Evolutionary conservation across 805 yeast genomes (phyloP).

Genomic region (Cyberlindnera xylosilytica): DNA sequence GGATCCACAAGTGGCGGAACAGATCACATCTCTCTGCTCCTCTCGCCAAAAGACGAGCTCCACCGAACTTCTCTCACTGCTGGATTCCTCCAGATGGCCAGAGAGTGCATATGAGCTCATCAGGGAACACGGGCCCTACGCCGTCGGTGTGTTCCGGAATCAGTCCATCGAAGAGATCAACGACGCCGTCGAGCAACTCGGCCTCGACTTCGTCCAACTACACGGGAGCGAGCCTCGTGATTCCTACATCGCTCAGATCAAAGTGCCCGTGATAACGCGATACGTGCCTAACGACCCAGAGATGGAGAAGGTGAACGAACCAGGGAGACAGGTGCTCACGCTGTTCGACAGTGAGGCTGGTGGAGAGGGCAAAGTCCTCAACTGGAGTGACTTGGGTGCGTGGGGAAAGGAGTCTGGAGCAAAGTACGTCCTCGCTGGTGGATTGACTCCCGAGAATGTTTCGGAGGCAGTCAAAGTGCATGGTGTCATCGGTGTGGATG

Average conservation of each 20-base stretch:
- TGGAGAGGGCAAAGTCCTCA: slow-evolving; percentile 81
- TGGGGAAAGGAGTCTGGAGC: slow-evolving; percentile 30
- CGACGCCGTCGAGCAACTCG: slow-evolving; percentile 35
- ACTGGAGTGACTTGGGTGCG: slow-evolving; percentile 57
- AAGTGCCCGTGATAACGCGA: slow-evolving; percentile 69
- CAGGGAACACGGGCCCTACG: slow-evolving; percentile 50
- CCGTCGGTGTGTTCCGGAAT: slow-evolving; percentile 90
- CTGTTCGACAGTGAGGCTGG: slow-evolving; percentile 86
- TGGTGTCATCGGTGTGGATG: slow-evolving; percentile 89
- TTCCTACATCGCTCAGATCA: slow-evolving; percentile 32
- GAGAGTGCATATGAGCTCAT: slow-evolving; percentile 24
- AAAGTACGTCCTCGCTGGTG: slow-evolving; percentile 80
- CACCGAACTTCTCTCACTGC: slow-evolving; percentile 2
- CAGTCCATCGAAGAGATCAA: slow-evolving; percentile 66
- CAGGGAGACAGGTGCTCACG: slow-evolving; percentile 49
- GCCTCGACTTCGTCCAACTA: slow-evolving; percentile 77
- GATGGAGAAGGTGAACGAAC: slow-evolving; percentile 30
- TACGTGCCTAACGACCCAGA: slow-evolving; percentile 57
- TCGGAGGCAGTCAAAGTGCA: slow-evolving; percentile 40
- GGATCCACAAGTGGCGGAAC: slow-evolving; percentile 40
- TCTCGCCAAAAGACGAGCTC: slow-evolving; percentile 7
- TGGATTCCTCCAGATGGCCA: slow-evolving; percentile 7
- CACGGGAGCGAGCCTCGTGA: slow-evolving; percentile 73
- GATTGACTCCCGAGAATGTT: slow-evolving; percentile 76
- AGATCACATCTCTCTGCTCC: slow-evolving; percentile 40